Evolutionary conservation across 495 filamentous ascomycete genomes (phyloP).

Genomic region (Staphylotrichum tortipilum): DNA sequence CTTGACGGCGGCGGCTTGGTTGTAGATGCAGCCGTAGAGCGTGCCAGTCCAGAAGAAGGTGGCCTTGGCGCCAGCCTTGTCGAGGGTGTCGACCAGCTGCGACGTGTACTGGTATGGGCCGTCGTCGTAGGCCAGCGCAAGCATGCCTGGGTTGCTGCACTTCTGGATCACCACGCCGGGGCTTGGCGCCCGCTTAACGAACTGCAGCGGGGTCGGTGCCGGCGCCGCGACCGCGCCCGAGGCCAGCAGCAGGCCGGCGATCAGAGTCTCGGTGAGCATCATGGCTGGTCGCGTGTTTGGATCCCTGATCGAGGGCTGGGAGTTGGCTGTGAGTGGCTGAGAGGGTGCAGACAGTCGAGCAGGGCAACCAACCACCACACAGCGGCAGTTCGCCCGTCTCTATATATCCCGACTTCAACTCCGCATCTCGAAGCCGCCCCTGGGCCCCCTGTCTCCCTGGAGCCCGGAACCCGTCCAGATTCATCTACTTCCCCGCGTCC

Average conservation of each 20-base stretch:
- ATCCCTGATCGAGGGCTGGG: not conserved
- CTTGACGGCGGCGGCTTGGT: slow-evolving; percentile 38
- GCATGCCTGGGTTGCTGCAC: slow-evolving; percentile 33
- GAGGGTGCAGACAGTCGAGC: too few relatives aligned
- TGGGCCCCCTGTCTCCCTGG: not conserved
- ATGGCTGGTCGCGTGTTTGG: not conserved
- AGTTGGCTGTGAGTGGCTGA: too few relatives aligned
- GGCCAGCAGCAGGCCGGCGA: slow-evolving; percentile 24
- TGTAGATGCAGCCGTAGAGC: slow-evolving; percentile 50
- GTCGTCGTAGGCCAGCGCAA: slow-evolving; percentile 60
- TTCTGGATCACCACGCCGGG: slow-evolving; percentile 34
- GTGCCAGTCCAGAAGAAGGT: slow-evolving; percentile 52
- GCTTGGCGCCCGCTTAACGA: slow-evolving; percentile 30
- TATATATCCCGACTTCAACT: not conserved
- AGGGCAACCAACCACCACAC: not conserved
- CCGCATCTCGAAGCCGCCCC: not conserved
- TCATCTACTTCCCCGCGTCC: not conserved
- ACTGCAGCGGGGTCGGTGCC: slow-evolving; percentile 26
- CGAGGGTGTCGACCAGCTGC: slow-evolving; percentile 57
- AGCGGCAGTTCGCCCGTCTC: not conserved
- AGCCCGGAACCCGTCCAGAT: not conserved
- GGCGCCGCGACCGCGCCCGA: slow-evolving; percentile 22
- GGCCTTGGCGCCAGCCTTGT: slow-evolving; percentile 49
- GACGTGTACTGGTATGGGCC: slow-evolving; percentile 61
- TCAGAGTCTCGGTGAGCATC: slow-evolving; percentile 24